phyloP scores from a whole-genome alignment of 352 stramenopile genomes.

The Phytopythium ostracodes region DNA sequence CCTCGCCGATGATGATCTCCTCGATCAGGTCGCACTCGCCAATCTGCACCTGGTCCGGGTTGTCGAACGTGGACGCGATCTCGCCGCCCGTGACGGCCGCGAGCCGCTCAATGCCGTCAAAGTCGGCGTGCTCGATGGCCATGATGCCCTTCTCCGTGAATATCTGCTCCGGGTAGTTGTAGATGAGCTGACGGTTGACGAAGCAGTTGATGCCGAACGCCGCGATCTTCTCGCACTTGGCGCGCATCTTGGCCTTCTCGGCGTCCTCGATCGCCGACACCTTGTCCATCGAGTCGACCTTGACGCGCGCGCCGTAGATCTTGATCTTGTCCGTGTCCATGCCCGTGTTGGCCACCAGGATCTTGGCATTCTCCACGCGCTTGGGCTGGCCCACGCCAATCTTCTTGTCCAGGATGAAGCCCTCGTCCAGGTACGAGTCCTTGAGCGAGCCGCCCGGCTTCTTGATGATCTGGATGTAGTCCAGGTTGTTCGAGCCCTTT shows the following conservation, averaged over 20 bases:
- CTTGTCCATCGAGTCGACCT: constrained; percentile 98
- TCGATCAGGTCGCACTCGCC: constrained; percentile 98
- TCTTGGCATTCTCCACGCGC: constrained; percentile 97
- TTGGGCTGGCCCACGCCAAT: constrained; percentile 94
- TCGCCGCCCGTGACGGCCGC: constrained; percentile 94
- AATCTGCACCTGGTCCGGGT: constrained; percentile 94
- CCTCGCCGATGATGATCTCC: constrained; percentile 99
- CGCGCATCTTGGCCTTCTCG: constrained; percentile 98
- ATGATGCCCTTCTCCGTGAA: constrained; percentile 99
- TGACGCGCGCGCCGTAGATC: constrained; percentile 97
- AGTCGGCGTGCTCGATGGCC: constrained; percentile 99
- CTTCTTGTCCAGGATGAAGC: constrained; percentile 98
- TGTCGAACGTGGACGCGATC: constrained; percentile 98
- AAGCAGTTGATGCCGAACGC: constrained; percentile 99
- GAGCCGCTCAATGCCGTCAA: constrained; percentile 98
- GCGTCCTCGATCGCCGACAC: constrained; percentile 98
- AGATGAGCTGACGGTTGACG: constrained; percentile 99
- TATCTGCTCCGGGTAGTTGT: constrained; percentile 99
- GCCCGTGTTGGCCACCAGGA: constrained; percentile 98
- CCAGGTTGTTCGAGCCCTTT: constrained; percentile 93
- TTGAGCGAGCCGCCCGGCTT: constrained; percentile 94
- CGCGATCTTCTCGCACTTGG: constrained; percentile 98
- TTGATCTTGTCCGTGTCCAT: constrained; percentile 99
- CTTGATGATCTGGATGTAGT: constrained; percentile 99
- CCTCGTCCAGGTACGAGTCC: constrained; percentile 98